A percentile compares a stretch with the other conserved stretches of the same genome.
Evolutionary conservation across 176 grass and related monocot genomes (phyloP).

Genomic region (Bromus sterilis): DNA sequence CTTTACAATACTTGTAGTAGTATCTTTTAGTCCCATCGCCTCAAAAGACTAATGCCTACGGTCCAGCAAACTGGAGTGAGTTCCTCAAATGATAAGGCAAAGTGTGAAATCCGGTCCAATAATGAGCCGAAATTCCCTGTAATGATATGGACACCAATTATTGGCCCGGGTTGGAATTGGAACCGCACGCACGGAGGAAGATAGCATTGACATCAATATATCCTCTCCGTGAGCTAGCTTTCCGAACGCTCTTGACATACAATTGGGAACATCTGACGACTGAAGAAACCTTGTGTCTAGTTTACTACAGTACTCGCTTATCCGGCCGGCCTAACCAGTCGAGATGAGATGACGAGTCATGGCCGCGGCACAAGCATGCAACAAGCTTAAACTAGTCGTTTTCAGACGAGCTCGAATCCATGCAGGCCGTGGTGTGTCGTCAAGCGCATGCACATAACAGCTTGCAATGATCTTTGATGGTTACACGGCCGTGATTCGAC

Average conservation of each 20-base stretch:
- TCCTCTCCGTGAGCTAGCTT: no score
- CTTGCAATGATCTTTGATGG: not conserved
- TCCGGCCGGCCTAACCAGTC: no score
- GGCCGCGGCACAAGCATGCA: no score
- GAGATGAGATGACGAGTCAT: no score
- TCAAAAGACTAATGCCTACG: not conserved
- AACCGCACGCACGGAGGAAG: not conserved
- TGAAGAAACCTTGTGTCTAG: no score
- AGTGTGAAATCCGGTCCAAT: not conserved
- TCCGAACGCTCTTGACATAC: no score
- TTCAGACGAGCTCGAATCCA: not conserved
- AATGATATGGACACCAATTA: not conserved
- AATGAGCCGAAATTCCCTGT: not conserved
- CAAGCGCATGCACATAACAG: not conserved
- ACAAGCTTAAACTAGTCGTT: no score
- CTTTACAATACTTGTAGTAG: not conserved
- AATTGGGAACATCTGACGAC: no score
- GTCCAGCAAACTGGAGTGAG: not conserved
- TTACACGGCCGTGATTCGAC: not conserved
- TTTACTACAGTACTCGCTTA: no score
- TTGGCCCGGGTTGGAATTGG: not conserved
- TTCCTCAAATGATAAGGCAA: not conserved
- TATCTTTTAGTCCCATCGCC: not conserved
- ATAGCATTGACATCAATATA: not conserved
- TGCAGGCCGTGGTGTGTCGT: not conserved